phyloP scores from a whole-genome alignment of 371 early-diverging fungal genomes.

The Thermomucor indicae-seudaticae region DNA sequence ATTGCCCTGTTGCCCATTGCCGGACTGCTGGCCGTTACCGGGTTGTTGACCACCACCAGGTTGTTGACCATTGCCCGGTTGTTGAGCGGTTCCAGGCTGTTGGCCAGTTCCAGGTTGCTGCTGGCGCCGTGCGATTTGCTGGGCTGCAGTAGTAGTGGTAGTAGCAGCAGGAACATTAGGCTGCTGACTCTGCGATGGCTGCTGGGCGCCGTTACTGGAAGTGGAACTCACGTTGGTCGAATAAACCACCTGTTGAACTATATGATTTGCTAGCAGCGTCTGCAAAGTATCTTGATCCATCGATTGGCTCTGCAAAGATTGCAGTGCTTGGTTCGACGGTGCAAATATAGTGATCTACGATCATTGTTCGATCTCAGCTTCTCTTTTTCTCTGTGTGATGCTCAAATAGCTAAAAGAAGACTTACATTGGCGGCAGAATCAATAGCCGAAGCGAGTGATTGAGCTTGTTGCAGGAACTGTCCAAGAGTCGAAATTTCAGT shows the following conservation, averaged over 20 bases:
- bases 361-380: neutral
- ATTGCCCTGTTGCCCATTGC: neutral
- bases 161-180: too few species aligned
- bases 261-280: slow-evolving; percentile 5
- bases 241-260: slow-evolving; percentile 6
- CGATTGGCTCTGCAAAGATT: neutral
- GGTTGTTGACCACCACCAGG: neutral
- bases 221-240: slow-evolving; percentile 8
- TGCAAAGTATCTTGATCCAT: neutral
- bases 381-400: neutral
- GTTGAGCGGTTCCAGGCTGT: neutral
- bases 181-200: slow-evolving; percentile 1
- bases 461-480: slow-evolving; percentile 2
- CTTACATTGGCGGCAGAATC: slow-evolving; percentile 26
- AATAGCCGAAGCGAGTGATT: slow-evolving; percentile 10
- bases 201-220: neutral
- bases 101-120: neutral
- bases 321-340: slow-evolving; percentile 22
- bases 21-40: neutral
- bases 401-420: neutral
- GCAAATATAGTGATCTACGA: slow-evolving; percentile 36
- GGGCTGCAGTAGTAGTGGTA: too few species aligned
- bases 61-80: neutral
- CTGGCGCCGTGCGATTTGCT: too few species aligned
- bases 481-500: slow-evolving; percentile 8